A percentile compares a stretch with the other conserved stretches of the same genome.
Evolutionary conservation across 768 basidiomycete species (phyloP).

Genomic region (Amanita pseudoporphyria): DNA sequence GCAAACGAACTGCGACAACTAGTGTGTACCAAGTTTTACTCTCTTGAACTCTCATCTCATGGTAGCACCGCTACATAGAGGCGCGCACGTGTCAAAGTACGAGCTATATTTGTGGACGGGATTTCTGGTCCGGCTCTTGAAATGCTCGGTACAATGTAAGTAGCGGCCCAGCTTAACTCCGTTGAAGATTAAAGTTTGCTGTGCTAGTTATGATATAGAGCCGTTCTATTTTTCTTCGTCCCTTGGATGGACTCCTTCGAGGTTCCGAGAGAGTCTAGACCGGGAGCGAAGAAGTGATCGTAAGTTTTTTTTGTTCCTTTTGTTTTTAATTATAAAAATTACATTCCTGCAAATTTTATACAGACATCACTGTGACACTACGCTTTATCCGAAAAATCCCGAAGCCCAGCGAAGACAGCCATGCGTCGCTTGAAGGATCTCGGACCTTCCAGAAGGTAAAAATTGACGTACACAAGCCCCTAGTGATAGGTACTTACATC

Average conservation of each 20-base stretch:
- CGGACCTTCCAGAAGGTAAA: not conserved
- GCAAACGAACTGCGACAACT: constrained; percentile 25
- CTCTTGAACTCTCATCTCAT: too few relatives aligned
- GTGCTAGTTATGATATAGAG: constrained; percentile 42
- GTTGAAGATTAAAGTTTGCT: too few relatives aligned
- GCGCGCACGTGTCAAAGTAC: constrained; percentile 26
- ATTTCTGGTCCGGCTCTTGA: constrained; percentile 43
- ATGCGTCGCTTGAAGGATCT: not conserved
- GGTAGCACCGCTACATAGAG: not conserved
- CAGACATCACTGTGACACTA: constrained; percentile 49
- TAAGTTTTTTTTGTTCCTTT: constrained; percentile 20
- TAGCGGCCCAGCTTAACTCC: not conserved
- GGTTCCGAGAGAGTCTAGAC: constrained; percentile 41
- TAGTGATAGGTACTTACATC: not conserved
- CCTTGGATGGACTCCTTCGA: constrained; percentile 57
- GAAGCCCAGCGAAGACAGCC: not conserved
- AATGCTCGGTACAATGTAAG: constrained; percentile 51
- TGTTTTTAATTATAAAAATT: not conserved
- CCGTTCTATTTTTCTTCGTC: constrained; percentile 63
- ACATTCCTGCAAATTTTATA: not conserved
- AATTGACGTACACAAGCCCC: constrained; percentile 26
- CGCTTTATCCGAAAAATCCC: constrained; percentile 40
- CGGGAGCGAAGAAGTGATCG: constrained; percentile 36
- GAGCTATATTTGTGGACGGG: constrained; percentile 43
- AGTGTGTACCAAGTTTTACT: constrained; percentile 21